Base-by-base conservation (phyloP, 2,329 filamentous ascomycete genomes). In the Hypocrella siamensis region DNA sequence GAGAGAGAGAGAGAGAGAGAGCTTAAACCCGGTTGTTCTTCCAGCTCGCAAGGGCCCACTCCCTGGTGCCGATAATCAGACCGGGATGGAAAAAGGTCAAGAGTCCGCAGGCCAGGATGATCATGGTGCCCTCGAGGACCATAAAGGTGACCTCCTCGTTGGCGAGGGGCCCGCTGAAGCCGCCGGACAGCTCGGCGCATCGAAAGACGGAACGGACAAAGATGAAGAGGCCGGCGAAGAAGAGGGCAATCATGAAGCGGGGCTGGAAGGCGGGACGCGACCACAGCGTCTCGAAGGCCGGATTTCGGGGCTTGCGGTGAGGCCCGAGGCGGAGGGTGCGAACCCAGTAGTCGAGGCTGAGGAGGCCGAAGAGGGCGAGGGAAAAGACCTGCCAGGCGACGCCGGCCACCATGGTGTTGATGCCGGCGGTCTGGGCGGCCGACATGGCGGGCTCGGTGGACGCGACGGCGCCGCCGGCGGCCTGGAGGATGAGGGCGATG, bases 151-250 rank as follows among this genome's bases (percentile, higher is more conserved):
- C 41, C 50, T 74, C 56, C 25, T 72, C 52, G 34, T 49, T 51
- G 33, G 77, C 70, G 38, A 78, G 48, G 2, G 54, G 45, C 1
- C 71, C 72, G 17, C 45, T 26, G 56, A 75, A 81, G 4, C 76
- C 76, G 21, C 75, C 63, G 38, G 62, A 65, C 32, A 82, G 54
- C 58, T 82, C 77, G 5, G 67, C 68, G 22, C 79, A 70, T 36
- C 77, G 67, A 49, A 71, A 80, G 31, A 67, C 61, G 42, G 70
- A 77, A 28, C 77, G 61, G 17, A 67, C 61, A 29, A 79, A 63
- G 43, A 81, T 71, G 28, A 68, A 59, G 6, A 76, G 29, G 19
- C 72, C 70, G 8, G 74, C 68, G n/a, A 46, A 35, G 29, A 74
- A 54, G n/a, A n/a, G n/a, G n/a, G n/a, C n/a, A n/a, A n/a, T n/a